Base-by-base conservation (phyloP, 2,329 filamentous ascomycete species). In the Trichophyton benhamiae region DNA sequence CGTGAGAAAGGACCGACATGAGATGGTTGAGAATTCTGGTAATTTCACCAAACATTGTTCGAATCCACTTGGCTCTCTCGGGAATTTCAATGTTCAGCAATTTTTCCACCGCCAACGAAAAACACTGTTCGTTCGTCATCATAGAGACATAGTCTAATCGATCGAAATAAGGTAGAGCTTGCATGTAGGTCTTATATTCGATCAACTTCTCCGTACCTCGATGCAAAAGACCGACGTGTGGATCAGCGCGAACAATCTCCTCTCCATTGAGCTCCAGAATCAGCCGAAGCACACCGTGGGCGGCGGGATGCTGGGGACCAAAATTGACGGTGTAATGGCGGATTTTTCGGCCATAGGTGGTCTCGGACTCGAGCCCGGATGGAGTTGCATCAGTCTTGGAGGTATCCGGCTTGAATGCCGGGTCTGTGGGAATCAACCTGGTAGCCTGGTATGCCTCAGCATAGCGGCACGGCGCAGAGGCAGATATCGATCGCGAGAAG, bases 71-170 rank as follows among this genome's bases (percentile, higher is more conserved):
- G 69, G 94, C 94, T 72, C 94, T 83, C 66, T 94, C 88, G 25
- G 94, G 94, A 66, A 99, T 89, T 75, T 99, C 95, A 67, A 99
- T 82, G 76, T 99, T 99, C 70, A 99, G 81, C 64, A 99, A 83
- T 82, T 99, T 99, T 83, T 99, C 94, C 61, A 97, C 92, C 20
- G 91, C 94, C 67, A 99, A 83, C 42, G 91, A 85, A 77, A 90
- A 99, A 73, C 91, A 96, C 79, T 99, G 94, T 82, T 99, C 94
- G 77, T 99, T 99, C 71, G 94, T 99, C 94, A 99, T 99, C 95
- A 99, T 99, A 71, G 91, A 96, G 69, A 96, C 91, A 77, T 99
- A 99, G 78, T 99, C 94, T 75, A 99, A 82, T 69, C 94, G 90
- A 79, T 99, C 94, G 75, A 99, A 99, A 81, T 99, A 99, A 61